Conservation (phyloP, 495 filamentous ascomycete species). For the Sphaerosporella brunnea region DNA sequence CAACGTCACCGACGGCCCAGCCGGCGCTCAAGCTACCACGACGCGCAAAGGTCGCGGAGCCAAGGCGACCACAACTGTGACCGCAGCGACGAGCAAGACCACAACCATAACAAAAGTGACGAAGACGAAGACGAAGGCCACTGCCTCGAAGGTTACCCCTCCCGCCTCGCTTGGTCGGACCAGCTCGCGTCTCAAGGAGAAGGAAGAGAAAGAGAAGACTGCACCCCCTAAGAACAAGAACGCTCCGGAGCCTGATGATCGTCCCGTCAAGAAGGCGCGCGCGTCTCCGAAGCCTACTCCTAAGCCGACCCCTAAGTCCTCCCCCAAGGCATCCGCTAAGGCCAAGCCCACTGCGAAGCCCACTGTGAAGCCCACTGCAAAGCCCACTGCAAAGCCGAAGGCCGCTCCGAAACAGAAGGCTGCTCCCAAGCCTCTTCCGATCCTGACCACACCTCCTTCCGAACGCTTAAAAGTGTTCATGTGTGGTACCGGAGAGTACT, state of each 20-base stretch:
- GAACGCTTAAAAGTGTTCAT: constrained; percentile 45
- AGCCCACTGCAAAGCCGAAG: constrained; percentile 3
- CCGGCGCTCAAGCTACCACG: too few species aligned
- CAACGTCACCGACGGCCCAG: constrained; percentile 17
- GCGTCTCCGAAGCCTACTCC: neutral
- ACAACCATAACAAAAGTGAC: constrained; percentile 8
- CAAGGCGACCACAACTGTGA: constrained; percentile 11
- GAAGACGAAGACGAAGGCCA: constrained; percentile 3
- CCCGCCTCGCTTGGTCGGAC: neutral
- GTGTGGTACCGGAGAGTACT: constrained; percentile 48
- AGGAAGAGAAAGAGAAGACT: too few species aligned
- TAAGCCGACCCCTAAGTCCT: constrained; percentile 7
- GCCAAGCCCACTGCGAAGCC: constrained; percentile 9
- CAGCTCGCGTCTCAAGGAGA: neutral
- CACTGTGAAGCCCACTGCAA: constrained; percentile 6
- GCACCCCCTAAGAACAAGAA: neutral
- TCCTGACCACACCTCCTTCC: constrained; percentile 24
- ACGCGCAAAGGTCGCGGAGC: constrained; percentile 11
- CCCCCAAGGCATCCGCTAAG: neutral
- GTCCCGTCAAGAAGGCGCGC: neutral
- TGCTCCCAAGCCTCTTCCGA: constrained; percentile 2
- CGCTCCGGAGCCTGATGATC: neutral
- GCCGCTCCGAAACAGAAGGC: constrained; percentile 13
- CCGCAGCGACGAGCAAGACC: constrained; percentile 16
- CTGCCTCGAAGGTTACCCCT: constrained; percentile 8